Evolutionary conservation across 768 basidiomycete species (phyloP).

Genomic region (Sporobolomyces phaffii): DNA sequence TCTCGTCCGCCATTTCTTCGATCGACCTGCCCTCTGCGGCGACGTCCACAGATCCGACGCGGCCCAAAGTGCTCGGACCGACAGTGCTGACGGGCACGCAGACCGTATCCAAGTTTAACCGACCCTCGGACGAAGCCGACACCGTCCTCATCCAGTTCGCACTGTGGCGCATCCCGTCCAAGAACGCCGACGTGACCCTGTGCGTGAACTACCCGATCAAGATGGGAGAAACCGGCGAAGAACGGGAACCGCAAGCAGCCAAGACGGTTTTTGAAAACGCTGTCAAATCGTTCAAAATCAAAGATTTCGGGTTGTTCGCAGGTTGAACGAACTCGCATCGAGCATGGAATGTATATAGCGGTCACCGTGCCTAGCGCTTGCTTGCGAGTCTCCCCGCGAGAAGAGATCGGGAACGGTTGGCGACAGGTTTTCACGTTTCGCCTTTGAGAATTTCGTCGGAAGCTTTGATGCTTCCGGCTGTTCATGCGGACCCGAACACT

Average conservation of each 20-base stretch:
- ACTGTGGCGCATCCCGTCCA: conserved; percentile 67
- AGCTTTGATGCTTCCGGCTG: too few relatives aligned
- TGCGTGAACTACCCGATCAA: conserved; percentile 70
- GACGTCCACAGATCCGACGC: conserved; percentile 53
- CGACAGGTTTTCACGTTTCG: too few relatives aligned
- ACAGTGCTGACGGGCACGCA: conserved; percentile 68
- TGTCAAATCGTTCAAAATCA: conserved; percentile 59
- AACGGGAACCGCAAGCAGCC: conserved; percentile 48
- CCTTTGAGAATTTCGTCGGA: too few relatives aligned
- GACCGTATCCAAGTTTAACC: conserved; percentile 69
- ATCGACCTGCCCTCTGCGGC: conserved; percentile 47
- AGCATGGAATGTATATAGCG: neutral
- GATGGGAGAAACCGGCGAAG: conserved; percentile 45
- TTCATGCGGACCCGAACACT: too few relatives aligned
- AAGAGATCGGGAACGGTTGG: too few relatives aligned
- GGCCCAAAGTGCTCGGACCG: conserved; percentile 39
- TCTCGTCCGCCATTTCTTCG: conserved; percentile 51
- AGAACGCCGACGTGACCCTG: conserved; percentile 72
- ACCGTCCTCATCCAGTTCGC: conserved; percentile 70
- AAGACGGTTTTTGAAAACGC: conserved; percentile 55
- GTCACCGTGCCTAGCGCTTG: too few relatives aligned
- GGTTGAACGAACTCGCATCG: neutral
- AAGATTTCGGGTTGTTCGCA: conserved; percentile 65
- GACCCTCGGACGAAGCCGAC: conserved; percentile 52
- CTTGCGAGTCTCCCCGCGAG: too few relatives aligned